Conservation (phyloP, 2,329 filamentous ascomycete genomes). For the Ascochyta fabae region DNA sequence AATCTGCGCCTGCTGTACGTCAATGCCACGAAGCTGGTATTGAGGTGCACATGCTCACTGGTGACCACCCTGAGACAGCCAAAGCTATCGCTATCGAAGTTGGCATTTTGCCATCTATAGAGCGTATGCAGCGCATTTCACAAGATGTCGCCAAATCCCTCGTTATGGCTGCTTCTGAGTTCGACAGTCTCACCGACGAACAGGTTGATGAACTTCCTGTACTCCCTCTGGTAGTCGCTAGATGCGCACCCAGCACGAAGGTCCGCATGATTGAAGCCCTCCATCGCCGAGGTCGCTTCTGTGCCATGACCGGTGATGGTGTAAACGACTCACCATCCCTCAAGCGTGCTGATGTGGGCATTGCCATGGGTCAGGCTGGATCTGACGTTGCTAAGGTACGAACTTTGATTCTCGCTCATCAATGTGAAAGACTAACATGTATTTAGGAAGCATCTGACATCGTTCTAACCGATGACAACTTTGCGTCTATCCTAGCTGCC, state of each 20-base stretch:
- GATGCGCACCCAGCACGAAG: constrained; percentile 85
- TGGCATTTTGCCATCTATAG: constrained; percentile 51
- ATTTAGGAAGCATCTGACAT: constrained; percentile 60
- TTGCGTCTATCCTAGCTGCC: constrained; percentile 82
- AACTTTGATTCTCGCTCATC: not conserved
- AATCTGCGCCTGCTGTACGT: constrained; percentile 66
- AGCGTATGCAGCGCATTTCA: constrained; percentile 26
- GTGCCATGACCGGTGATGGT: constrained; percentile 88
- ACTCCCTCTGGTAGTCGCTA: constrained; percentile 80
- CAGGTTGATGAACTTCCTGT: constrained; percentile 78
- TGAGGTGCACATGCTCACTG: constrained; percentile 58
- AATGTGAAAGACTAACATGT: not conserved
- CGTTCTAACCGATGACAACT: constrained; percentile 87
- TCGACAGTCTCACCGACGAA: constrained; percentile 76
- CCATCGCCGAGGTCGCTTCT: constrained; percentile 75
- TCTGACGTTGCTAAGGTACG: constrained; percentile 77
- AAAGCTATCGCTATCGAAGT: constrained; percentile 56
- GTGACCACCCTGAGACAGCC: constrained; percentile 55
- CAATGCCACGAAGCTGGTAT: constrained; percentile 55
- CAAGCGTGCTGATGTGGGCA: constrained; percentile 82
- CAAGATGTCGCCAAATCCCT: constrained; percentile 40
- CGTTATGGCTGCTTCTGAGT: constrained; percentile 61
- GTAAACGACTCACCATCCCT: constrained; percentile 87
- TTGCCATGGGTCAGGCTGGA: constrained; percentile 80
- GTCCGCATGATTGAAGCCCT: constrained; percentile 90